phyloP scores from a whole-genome alignment of 2,329 filamentous ascomycete genomes.

The Phialophora verrucosa region DNA sequence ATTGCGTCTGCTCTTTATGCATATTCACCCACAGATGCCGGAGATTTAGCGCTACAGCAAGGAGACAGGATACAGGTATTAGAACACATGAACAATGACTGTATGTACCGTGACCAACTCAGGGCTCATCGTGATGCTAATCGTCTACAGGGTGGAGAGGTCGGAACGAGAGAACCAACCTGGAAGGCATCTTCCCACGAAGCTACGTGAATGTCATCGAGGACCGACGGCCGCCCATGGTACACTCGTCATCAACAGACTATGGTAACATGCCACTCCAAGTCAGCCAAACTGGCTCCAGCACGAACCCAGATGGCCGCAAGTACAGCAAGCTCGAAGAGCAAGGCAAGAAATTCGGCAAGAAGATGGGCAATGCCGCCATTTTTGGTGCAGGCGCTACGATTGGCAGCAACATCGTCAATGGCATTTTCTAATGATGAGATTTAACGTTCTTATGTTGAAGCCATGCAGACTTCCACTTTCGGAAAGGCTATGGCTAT shows the following conservation, averaged over 20 bases:
- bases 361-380: slow-evolving; percentile 80
- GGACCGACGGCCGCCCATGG: slow-evolving; percentile 58
- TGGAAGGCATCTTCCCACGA: slow-evolving; percentile 93
- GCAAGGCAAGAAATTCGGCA: slow-evolving; percentile 92
- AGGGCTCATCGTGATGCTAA: slow-evolving; percentile 35
- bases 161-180: slow-evolving; percentile 77
- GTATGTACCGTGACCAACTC: slow-evolving; percentile 49
- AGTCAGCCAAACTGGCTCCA: slow-evolving; percentile 64
- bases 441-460: slow-evolving; percentile 26
- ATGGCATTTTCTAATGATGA: slow-evolving; percentile 76
- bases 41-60: slow-evolving; percentile 79
- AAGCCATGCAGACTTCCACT: slow-evolving; percentile 24
- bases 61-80: slow-evolving; percentile 80
- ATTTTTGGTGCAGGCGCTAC: slow-evolving; percentile 80
- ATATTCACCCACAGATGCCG: slow-evolving; percentile 78
- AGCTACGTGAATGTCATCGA: slow-evolving; percentile 80
- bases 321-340: slow-evolving; percentile 69
- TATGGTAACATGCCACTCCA: slow-evolving; percentile 74
- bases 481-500: slow-evolving; percentile 33
- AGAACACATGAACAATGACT: slow-evolving; percentile 96
- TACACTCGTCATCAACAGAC: slow-evolving; percentile 47
- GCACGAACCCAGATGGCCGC: slow-evolving; percentile 49
- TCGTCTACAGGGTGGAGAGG: slow-evolving; percentile 71
- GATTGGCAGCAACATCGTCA: slow-evolving; percentile 86
- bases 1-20: slow-evolving; percentile 82